A percentile compares a stretch with the other conserved stretches of the same genome.
These are phyloP conservation scores for Suillus occidentalis DNA, from an alignment of 768 basidiomycete species.

Conservation along the genomic window DNA sequence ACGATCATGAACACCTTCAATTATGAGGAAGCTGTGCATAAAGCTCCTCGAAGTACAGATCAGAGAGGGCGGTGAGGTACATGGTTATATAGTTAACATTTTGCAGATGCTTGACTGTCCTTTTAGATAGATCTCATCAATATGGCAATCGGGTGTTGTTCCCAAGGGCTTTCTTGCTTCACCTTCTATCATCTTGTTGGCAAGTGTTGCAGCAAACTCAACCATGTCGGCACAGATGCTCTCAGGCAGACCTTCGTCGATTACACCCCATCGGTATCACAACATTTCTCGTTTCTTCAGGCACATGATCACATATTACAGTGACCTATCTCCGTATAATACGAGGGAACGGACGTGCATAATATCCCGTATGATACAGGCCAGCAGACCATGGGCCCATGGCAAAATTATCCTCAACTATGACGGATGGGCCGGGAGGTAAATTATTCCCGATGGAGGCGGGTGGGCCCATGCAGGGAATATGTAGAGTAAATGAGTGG, in stretches of 20 bases:
- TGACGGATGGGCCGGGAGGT: too few relatives aligned
- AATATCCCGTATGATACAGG: too few relatives aligned
- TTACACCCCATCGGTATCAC: constrained; percentile 97
- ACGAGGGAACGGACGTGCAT: too few relatives aligned
- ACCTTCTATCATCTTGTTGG: constrained; percentile 97
- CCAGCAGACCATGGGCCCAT: too few relatives aligned
- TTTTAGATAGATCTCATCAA: constrained; percentile 90
- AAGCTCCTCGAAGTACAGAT: constrained; percentile 90
- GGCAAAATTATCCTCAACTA: too few relatives aligned
- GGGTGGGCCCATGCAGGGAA: too few relatives aligned
- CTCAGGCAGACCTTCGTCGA: constrained; percentile 84
- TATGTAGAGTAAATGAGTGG: too few relatives aligned
- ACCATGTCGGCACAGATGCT: constrained; percentile 89
- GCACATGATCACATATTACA: constrained; percentile 66
- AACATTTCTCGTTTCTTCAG: constrained; percentile 98
- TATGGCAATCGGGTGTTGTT: constrained; percentile 99
- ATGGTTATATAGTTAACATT: constrained; percentile 14
- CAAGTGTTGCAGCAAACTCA: constrained; percentile 95
- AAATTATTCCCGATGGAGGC: too few relatives aligned
- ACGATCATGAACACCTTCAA: constrained; percentile 99
- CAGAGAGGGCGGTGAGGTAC: constrained; percentile 90
- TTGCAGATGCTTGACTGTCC: not conserved
- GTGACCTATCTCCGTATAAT: too few relatives aligned
- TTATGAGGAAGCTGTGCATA: constrained; percentile 99
- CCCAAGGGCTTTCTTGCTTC: constrained; percentile 97